phyloP scores from a whole-genome alignment of 176 grass and related monocot species.

The Paspalum vaginatum region DNA sequence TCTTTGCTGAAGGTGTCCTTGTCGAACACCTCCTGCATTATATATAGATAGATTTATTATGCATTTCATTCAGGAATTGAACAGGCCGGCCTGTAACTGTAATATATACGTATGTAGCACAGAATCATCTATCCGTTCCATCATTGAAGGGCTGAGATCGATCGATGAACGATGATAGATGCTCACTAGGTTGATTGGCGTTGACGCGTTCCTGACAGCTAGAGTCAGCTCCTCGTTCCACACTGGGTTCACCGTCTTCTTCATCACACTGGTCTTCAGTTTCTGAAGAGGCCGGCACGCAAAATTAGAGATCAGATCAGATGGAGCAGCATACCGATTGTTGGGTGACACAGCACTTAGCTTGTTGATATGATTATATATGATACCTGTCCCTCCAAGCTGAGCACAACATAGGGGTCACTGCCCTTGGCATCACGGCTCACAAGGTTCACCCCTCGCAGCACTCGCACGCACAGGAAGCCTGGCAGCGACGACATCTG shows the following conservation, averaged over 20 bases:
- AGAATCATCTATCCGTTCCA: no score
- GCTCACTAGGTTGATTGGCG: conserved; percentile 49
- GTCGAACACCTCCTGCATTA: conserved; percentile 66
- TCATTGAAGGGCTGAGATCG: no score
- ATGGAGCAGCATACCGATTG: no score
- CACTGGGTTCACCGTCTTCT: conserved; percentile 53
- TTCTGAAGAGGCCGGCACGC: conserved; percentile 27
- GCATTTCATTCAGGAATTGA: background rate
- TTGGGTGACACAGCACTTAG: no score
- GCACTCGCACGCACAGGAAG: conserved; percentile 46
- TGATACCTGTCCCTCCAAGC: conserved; percentile 48
- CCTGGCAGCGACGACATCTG: conserved; percentile 47
- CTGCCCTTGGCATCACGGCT: conserved; percentile 46
- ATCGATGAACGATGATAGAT: background rate
- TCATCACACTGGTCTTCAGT: conserved; percentile 44
- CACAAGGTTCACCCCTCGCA: conserved; percentile 55
- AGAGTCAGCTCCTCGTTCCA: conserved; percentile 53
- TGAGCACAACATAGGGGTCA: conserved; percentile 61
- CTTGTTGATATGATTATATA: no score
- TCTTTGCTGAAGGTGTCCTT: conserved; percentile 67
- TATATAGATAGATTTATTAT: no score
- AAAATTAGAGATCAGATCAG: no score
- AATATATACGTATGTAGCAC: no score
- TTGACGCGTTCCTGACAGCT: conserved; percentile 21
- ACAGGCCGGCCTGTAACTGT: background rate